Evolutionary conservation across 306 rosid species (phyloP).

Genomic region (Malus sieversii): DNA sequence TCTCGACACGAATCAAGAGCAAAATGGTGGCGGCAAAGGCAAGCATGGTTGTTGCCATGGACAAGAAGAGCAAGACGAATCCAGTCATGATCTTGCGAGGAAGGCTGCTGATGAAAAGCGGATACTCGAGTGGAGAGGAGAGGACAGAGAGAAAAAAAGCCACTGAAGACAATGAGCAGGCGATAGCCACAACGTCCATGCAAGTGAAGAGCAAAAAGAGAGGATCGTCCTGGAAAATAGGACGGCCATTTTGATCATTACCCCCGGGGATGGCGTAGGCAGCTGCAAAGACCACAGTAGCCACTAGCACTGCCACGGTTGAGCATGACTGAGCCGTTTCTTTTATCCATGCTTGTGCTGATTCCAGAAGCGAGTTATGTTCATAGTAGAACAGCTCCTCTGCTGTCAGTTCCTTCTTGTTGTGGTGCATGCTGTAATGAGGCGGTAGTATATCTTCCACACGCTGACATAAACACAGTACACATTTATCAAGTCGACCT

Average conservation of each 20-base stretch:
- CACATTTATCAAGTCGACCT: not conserved
- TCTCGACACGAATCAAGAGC: constrained; percentile 4
- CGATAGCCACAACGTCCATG: constrained; percentile 27
- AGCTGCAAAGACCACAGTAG: constrained; percentile 30
- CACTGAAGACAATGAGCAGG: constrained; percentile 26
- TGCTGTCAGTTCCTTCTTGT: not conserved
- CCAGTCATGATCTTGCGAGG: constrained; percentile 21
- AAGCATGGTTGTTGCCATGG: constrained; percentile 24
- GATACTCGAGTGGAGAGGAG: not conserved
- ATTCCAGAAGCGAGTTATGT: not conserved
- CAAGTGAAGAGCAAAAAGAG: constrained; percentile 26
- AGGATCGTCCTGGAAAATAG: not conserved
- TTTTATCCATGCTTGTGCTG: constrained; percentile 26
- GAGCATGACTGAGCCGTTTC: constrained; percentile 33
- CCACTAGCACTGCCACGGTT: constrained; percentile 15
- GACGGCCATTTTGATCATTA: not conserved
- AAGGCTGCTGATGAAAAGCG: constrained; percentile 9
- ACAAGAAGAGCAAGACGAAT: constrained; percentile 22
- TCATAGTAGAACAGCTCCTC: not conserved
- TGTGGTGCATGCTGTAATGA: not conserved
- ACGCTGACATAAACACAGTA: constrained; percentile 9
- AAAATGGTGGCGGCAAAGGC: constrained; percentile 30
- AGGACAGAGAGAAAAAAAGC: constrained; percentile 37
- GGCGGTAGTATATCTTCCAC: constrained; percentile 13
- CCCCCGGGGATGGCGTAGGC: constrained; percentile 22